Conservation (phyloP, 1,284 basidiomycete species). For the Cryptococcus sp. region DNA sequence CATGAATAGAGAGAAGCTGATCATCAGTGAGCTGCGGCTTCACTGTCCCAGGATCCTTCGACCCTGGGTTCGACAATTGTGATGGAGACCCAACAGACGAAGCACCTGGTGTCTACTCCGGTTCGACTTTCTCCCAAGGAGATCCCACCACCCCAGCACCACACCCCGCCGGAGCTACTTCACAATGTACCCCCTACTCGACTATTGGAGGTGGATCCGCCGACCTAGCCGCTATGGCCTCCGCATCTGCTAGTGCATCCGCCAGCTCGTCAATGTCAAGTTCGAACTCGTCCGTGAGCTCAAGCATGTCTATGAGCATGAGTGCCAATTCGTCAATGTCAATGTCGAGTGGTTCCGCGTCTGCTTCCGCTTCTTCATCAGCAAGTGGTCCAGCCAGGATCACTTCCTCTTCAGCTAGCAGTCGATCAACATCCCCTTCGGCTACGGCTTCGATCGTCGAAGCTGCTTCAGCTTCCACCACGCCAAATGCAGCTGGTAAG, state of each 20-base stretch:
- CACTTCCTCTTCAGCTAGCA: background rate
- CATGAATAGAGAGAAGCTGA: slow-evolving; percentile 3
- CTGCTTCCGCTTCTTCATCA: background rate
- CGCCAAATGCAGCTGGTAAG: background rate
- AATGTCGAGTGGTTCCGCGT: background rate
- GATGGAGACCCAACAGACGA: slow-evolving; percentile 31
- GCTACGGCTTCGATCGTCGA: background rate
- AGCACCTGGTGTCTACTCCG: slow-evolving; percentile 62
- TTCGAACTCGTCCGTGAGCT: background rate
- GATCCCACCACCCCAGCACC: slow-evolving; percentile 58
- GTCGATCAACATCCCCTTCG: background rate
- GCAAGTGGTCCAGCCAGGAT: background rate
- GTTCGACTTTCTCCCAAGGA: slow-evolving; percentile 60
- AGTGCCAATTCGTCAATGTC: slow-evolving; percentile 10
- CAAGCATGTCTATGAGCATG: no score
- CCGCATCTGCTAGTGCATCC: slow-evolving; percentile 11
- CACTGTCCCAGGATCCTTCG: slow-evolving; percentile 66
- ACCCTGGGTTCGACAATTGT: slow-evolving; percentile 28
- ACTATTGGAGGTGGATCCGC: slow-evolving; percentile 32
- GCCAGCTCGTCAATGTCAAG: slow-evolving; percentile 8
- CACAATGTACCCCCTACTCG: slow-evolving; percentile 49
- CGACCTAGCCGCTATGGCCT: slow-evolving; percentile 10
- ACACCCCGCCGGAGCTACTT: slow-evolving; percentile 58
- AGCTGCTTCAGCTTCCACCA: background rate
- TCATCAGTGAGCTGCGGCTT: slow-evolving; percentile 57